These are phyloP conservation scores for Pseudocercospora macadamiae DNA, from an alignment of 2,329 filamentous ascomycete species.

Conservation along the genomic window DNA sequence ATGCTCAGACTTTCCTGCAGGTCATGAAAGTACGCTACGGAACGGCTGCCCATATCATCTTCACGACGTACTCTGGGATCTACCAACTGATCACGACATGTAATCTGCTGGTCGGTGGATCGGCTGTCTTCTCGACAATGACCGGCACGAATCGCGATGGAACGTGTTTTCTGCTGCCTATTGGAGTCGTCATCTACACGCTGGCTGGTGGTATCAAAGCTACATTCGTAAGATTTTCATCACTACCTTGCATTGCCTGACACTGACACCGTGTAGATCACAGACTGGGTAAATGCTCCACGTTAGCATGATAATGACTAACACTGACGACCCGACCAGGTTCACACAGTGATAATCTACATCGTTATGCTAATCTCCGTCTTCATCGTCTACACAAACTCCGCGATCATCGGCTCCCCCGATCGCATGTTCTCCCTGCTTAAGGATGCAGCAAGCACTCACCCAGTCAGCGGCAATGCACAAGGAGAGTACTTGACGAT, in stretches of 20 bases:
- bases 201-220: constrained; percentile 54
- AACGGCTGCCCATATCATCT: constrained; percentile 30
- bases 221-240: too few species aligned
- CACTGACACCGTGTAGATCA: too few species aligned
- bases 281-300: constrained; percentile 41
- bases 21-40: constrained; percentile 48
- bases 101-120: constrained; percentile 35
- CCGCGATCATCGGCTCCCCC: constrained; percentile 43
- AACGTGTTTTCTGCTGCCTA: constrained; percentile 50
- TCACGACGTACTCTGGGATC: constrained; percentile 39
- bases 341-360: constrained; percentile 42
- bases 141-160: constrained; percentile 55
- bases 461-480: constrained; percentile 43
- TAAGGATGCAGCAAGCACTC: constrained; percentile 27
- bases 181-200: constrained; percentile 54
- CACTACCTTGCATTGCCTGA: too few species aligned
- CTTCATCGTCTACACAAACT: constrained; percentile 46
- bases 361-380: constrained; percentile 49
- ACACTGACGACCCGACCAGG: constrained; percentile 2
- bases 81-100: constrained; percentile 37
- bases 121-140: constrained; percentile 48
- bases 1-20: constrained; percentile 56
- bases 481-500: constrained; percentile 46
- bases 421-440: constrained; percentile 42
- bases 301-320: background rate